These are phyloP conservation scores for Piper betle DNA, from an alignment of 164 flowering plant genomes.

Conservation along the genomic window DNA sequence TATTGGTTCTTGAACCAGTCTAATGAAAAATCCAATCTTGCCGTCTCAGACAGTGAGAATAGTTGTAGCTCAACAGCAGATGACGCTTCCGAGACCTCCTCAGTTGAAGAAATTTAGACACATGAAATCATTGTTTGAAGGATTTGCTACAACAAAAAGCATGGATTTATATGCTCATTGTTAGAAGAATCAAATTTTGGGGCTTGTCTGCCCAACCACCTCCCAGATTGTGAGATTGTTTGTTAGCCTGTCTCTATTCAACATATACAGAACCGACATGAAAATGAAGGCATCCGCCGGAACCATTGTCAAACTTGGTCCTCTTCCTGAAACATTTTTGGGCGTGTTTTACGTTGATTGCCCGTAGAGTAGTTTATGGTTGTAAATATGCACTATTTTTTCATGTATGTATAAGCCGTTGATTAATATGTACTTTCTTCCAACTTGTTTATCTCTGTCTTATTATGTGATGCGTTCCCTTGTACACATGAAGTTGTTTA, in stretches of 20 bases:
- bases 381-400: neutral
- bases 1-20: slow-evolving; percentile 77
- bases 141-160: neutral
- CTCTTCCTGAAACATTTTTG: neutral
- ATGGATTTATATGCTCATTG: neutral
- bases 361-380: neutral
- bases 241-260: neutral
- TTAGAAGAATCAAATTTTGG: neutral
- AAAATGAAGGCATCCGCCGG: neutral
- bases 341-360: neutral
- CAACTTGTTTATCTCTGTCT: too few species aligned
- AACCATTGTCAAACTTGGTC: neutral
- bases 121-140: neutral
- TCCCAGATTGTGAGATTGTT: neutral
- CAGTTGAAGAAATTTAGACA: slow-evolving; percentile 39
- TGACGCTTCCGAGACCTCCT: slow-evolving; percentile 66
- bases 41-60: slow-evolving; percentile 54
- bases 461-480: slow-evolving; percentile 22
- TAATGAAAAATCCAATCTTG: slow-evolving; percentile 28
- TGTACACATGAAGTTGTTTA: slow-evolving; percentile 13
- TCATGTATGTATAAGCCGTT: neutral
- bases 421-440: neutral
- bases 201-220: neutral
- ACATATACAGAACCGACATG: too few species aligned
- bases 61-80: slow-evolving; percentile 62